These are phyloP conservation scores for Suillus paluster DNA, from an alignment of 768 basidiomycete species.

Conservation along the genomic window DNA sequence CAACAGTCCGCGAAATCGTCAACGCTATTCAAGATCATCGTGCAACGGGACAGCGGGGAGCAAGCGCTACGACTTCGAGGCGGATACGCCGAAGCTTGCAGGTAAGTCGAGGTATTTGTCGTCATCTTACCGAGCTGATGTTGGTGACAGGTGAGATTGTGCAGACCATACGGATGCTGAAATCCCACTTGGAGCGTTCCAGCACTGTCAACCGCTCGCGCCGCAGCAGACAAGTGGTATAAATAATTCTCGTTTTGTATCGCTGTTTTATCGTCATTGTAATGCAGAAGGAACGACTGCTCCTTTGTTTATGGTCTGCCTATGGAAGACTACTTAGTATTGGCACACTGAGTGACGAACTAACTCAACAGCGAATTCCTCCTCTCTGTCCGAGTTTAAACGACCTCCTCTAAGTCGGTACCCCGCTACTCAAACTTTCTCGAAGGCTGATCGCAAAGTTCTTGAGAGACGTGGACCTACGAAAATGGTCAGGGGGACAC, in stretches of 20 bases:
- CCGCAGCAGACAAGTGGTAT: conserved; percentile 63
- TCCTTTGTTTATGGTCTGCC: too few relatives aligned
- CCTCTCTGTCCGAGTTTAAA: too few relatives aligned
- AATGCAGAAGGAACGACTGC: too few relatives aligned
- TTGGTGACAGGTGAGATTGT: conserved; percentile 69
- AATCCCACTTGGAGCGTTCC: conserved; percentile 64
- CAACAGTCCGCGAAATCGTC: conserved; percentile 83
- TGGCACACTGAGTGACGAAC: too few relatives aligned
- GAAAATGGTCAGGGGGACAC: not conserved
- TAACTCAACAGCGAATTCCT: too few relatives aligned
- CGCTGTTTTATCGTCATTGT: not conserved
- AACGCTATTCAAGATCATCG: conserved; percentile 86
- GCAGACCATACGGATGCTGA: conserved; percentile 68
- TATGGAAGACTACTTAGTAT: too few relatives aligned
- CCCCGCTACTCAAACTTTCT: too few relatives aligned
- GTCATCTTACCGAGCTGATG: conserved; percentile 3
- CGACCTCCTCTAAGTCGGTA: too few relatives aligned
- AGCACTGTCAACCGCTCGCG: conserved; percentile 65
- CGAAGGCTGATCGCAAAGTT: not conserved
- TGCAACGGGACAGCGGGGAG: conserved; percentile 73
- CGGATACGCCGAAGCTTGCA: conserved; percentile 81
- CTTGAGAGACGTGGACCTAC: not conserved
- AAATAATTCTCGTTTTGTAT: conserved; percentile 11
- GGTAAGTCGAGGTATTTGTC: conserved; percentile 46
- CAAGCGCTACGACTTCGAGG: conserved; percentile 98